These are phyloP conservation scores for Przewalskia tangutica DNA, from an alignment of 257 asterid species.

Conservation along the genomic window DNA sequence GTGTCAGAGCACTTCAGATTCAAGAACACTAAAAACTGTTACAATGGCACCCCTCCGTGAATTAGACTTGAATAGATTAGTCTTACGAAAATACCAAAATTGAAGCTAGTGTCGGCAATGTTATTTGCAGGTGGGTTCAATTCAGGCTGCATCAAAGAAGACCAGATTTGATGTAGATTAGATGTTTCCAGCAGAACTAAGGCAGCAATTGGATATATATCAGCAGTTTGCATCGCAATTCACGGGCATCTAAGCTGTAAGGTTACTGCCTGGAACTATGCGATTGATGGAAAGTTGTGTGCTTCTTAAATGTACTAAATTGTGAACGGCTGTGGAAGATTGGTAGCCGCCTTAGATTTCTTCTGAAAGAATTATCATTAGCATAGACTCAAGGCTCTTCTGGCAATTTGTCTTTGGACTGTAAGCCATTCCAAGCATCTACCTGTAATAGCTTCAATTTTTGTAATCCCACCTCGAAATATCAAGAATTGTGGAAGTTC, in stretches of 20 bases:
- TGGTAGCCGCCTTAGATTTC: background rate
- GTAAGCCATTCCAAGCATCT: background rate
- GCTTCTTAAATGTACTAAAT: background rate
- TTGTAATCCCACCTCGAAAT: background rate
- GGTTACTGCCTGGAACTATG: background rate
- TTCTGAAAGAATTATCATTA: background rate
- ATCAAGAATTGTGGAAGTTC: background rate
- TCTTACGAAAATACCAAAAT: no score
- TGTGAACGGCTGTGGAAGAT: background rate
- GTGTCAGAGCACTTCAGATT: no score
- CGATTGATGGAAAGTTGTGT: background rate
- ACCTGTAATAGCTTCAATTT: background rate
- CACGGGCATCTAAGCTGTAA: background rate
- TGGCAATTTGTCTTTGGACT: background rate
- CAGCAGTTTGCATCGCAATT: background rate
- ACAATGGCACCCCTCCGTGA: background rate
- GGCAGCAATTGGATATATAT: background rate
- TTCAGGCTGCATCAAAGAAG: slow-evolving; percentile 65
- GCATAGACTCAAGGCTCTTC: background rate
- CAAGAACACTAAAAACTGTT: no score
- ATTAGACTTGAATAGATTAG: background rate
- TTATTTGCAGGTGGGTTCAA: slow-evolving; percentile 46
- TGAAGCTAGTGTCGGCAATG: background rate
- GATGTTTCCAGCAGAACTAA: background rate
- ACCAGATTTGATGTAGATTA: slow-evolving; percentile 47